These are phyloP conservation scores for Lactuca sativa DNA, from an alignment of 129 eudicot genomes.

Conservation along the genomic window DNA sequence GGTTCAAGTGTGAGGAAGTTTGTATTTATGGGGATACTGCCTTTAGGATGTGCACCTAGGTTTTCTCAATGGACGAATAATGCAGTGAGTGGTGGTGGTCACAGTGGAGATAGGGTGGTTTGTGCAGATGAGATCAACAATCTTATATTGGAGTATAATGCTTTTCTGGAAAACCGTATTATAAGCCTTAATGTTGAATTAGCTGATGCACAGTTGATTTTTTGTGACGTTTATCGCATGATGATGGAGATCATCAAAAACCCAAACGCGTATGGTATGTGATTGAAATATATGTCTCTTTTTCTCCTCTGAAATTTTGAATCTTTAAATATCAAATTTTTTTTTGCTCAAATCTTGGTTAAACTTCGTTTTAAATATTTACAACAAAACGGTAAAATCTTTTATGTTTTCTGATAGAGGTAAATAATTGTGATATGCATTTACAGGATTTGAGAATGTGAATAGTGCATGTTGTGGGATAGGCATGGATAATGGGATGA, in stretches of 20 bases:
- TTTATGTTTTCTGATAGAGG: background rate
- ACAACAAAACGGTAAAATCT: background rate
- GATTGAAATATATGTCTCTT: background rate
- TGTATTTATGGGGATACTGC: conserved; percentile 55
- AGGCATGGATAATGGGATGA: conserved; percentile 41
- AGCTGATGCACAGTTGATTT: conserved; percentile 46
- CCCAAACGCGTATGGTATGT: conserved; percentile 54
- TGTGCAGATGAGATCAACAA: conserved; percentile 54
- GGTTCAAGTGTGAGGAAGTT: conserved; percentile 56
- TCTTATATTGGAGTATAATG: conserved; percentile 50
- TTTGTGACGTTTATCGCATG: conserved; percentile 60
- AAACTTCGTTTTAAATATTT: background rate
- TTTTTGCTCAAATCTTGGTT: background rate
- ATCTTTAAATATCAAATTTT: background rate
- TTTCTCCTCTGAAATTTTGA: background rate
- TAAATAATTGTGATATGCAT: background rate
- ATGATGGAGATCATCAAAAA: conserved; percentile 57
- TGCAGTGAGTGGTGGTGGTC: background rate
- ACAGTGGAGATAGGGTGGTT: conserved; percentile 10
- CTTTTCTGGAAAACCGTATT: conserved; percentile 44
- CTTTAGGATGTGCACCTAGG: conserved; percentile 74
- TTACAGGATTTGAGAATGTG: conserved; percentile 62
- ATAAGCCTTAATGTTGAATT: conserved; percentile 46
- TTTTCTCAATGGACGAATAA: conserved; percentile 19
- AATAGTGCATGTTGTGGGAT: conserved; percentile 69